Evolutionary conservation across 805 yeast species (phyloP), one percentile per base, ranked within the genome.

Genomic region (Saturnispora saitoi): DNA sequence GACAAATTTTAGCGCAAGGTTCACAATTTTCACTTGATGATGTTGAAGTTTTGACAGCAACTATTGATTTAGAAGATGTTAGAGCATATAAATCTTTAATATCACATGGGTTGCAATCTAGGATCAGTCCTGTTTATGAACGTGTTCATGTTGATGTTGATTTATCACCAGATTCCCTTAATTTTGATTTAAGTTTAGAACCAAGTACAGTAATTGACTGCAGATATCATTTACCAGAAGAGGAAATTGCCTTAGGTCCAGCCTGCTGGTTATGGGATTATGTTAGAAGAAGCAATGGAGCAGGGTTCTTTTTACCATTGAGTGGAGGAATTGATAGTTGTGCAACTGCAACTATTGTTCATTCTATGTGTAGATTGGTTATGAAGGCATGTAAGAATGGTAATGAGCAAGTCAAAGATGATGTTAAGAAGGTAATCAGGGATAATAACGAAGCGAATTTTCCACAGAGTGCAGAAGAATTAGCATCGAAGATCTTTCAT

Each of bases 231-330:
- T 60, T 70, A 2, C 96, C 99, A 3, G 95, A 90, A 60, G 97
- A 93, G 67, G 99, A 93, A 66, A 91, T 93, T 55, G 97, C 98
- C 0, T 70, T 86, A 40, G 99, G 99, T 0, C 99, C 99, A 0
- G 99, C 99, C 0, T 93, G 99, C 65, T 93, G 99, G 99, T 67
- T 93, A 54, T 93, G 99, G 99, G 99, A 93, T 65, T 93, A 93
- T 61, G 73, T 93, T 50, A 78, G 99, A 64, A 77, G 99, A 54
- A 87, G 95, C 56, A 79, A 78, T 55, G 86, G 93, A 45, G 87
- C 89, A 0, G 99, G 99, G 0, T 93, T 75, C 63, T 95, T 93
- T 66, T 70, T 93, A 42, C 98, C 99, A 0, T 71, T 93, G 44
- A 84, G 95, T 64, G 99, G 99, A 17, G 99, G 99, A 44, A 91